Evolutionary conservation across 2,329 filamentous ascomycete genomes (phyloP), one percentile per base, ranked within the genome.

Genomic region (Colletotrichum sp.): DNA sequence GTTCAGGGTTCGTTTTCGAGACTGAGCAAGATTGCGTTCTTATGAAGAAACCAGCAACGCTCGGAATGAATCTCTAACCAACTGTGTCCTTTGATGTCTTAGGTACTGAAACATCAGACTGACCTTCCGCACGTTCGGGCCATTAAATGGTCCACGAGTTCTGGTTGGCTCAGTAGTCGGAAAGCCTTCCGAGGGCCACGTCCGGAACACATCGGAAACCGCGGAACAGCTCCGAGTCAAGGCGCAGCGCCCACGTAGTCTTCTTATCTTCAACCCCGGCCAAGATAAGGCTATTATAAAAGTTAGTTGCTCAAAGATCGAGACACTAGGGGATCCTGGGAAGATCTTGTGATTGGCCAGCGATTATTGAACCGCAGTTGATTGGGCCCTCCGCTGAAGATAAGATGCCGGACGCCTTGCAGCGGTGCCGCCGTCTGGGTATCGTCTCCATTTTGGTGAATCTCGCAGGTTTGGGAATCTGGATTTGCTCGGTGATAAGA

Each of bases 221-320:
- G 26, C 34, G 63, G 69, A 61, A 64, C 63, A 10, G 9, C 26
- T 30, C 38, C 61, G 32, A 64, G 55, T 67, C 69, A 75, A 63
- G 48, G 9, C 52, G 30, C 21, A 48, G n/a, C 16, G 13, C 36
- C 52, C 36, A 52, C 36, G 38, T 67, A 18, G 9, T 26, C 21
- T 6, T 61, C 70, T 75, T 75, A 75, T 75, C 73, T 73, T 43
- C 43, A 30, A 68, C 69, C 73, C 73, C 43, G 64, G 69, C 73
- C 30, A 64, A 43, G 63, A 64, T 67, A 75, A 67, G 48, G 36
- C 52, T 9, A 10, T 38, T 43, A 63, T 8, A 43, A 28, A 28
- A n/a, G 32, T 16, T 30, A 24, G 32, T 43, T 26, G 43, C 4
- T 48, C 48, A 43, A 24, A 57, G 30, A 24, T 43, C 16, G n/a